Base-by-base conservation (phyloP, 306 rosid genomes). In the Cucurbita ficifolia region DNA sequence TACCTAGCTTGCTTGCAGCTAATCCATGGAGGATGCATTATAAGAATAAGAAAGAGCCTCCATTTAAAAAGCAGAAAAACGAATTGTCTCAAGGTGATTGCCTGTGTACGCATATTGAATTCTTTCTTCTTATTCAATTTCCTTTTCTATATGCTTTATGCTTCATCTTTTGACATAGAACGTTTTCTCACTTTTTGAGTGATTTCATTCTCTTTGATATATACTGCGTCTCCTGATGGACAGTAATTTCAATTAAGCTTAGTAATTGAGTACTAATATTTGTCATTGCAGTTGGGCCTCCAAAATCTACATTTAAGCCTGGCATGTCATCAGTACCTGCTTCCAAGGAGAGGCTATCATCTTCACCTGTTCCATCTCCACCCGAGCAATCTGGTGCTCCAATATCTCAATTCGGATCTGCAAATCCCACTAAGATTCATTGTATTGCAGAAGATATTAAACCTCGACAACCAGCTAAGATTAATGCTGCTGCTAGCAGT, bases 61-160 rank as follows among this genome's bases (percentile, higher is more conserved):
- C 87, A 54, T 78, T 81, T 36, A 94, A 88, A 86, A 91, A 89
- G 83, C 88, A 83, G 81, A 94, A 84, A 87, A 85, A 73, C 58
- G 97, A 87, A 77, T 82, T 83, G 73, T 84, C 83, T 83, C 96
- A 77, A 88, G 92, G 97, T 94, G 76, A 87, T 77, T 80, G 73
- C 75, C 80, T 63, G 46, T 78, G 54, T 52, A 12, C 54, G 49
- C 55, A 76, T 64, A 74, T 51, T 21, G 11, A 72, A 5, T 64
- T 77, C 55, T n/a, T 50, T 33, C 10, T 18, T 1, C 73, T 38
- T 48, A 16, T 67, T 54, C 54, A 38, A 50, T 38, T 50, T 17
- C 8, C n/a, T 3, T 12, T 11, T 36, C 58, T 56, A 19, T 21
- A 53, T 67, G 57, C 72, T 55, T 59, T 46, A 14, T 43, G 10